Conservation (phyloP, 2,329 filamentous ascomycete species). For the Endoconidiophora polonica region DNA sequence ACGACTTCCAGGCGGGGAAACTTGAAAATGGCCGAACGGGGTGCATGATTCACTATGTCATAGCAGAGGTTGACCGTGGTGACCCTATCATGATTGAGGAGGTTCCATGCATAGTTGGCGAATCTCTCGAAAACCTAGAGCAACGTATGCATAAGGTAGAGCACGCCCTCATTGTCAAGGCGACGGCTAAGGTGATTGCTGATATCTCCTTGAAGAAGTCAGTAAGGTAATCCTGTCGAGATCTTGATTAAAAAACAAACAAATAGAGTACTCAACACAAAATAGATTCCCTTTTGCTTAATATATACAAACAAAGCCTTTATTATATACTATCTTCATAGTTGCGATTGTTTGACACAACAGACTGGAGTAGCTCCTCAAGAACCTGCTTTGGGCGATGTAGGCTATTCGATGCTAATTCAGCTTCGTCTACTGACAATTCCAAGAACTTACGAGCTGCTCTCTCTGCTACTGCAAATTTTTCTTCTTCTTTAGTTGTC, state of each 20-base stretch:
- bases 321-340: not conserved
- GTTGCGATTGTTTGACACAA: not conserved
- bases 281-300: not conserved
- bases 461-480: slow-evolving; percentile 49
- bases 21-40: slow-evolving; percentile 57
- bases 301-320: too few relatives aligned
- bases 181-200: slow-evolving; percentile 34
- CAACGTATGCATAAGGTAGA: slow-evolving; percentile 59
- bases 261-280: not conserved
- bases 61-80: slow-evolving; percentile 64
- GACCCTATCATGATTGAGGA: slow-evolving; percentile 54
- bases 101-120: slow-evolving; percentile 47
- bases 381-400: slow-evolving; percentile 10
- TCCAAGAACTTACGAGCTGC: slow-evolving; percentile 42
- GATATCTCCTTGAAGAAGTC: slow-evolving; percentile 21
- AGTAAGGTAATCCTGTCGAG: slow-evolving; percentile 1
- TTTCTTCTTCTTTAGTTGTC: slow-evolving; percentile 34
- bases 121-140: slow-evolving; percentile 49
- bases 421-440: not conserved
- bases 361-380: slow-evolving; percentile 1
- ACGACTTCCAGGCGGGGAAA: slow-evolving; percentile 47
- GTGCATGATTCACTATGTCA: slow-evolving; percentile 81
- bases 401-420: not conserved
- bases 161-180: slow-evolving; percentile 64
- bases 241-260: not conserved